Percentiles rank a stretch among this genome's conserved stretches.
Conservation (phyloP, 257 asterid genomes). For the Nicotiana sylvestris region DNA sequence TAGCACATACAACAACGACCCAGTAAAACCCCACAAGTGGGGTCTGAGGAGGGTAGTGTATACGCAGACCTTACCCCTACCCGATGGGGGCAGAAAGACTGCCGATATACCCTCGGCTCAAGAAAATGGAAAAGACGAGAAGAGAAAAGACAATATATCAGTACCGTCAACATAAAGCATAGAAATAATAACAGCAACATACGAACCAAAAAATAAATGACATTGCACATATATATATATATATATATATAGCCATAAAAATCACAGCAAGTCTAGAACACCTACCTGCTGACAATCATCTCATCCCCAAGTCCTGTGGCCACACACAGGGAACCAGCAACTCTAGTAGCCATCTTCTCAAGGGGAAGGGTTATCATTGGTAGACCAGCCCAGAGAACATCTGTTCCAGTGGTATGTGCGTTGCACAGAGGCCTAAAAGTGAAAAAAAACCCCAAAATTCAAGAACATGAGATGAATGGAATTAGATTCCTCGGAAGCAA, state of each 20-base stretch:
- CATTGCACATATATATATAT: no score
- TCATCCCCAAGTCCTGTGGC: conserved; percentile 97
- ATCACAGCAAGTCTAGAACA: conserved; percentile 4
- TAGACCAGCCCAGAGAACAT: conserved; percentile 98
- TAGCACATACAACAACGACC: background rate
- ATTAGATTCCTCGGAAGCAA: background rate
- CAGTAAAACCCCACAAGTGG: no score
- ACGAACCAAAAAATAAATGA: no score
- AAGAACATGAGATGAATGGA: background rate
- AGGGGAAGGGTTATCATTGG: conserved; percentile 97
- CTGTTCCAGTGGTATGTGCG: conserved; percentile 99
- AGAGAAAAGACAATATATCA: no score
- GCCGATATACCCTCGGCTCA: no score
- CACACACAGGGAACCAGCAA: conserved; percentile 96
- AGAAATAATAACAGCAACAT: no score
- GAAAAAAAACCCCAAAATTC: background rate
- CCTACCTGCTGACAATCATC: conserved; percentile 87
- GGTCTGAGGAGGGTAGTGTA: no score
- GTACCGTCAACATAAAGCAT: no score
- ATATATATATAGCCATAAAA: background rate
- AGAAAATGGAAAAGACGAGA: no score
- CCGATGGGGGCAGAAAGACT: no score
- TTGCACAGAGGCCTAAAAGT: conserved; percentile 88
- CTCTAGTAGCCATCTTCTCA: conserved; percentile 99
- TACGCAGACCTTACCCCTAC: no score